Base-by-base conservation (phyloP, 306 rosid genomes). In the Parietaria judaica region DNA sequence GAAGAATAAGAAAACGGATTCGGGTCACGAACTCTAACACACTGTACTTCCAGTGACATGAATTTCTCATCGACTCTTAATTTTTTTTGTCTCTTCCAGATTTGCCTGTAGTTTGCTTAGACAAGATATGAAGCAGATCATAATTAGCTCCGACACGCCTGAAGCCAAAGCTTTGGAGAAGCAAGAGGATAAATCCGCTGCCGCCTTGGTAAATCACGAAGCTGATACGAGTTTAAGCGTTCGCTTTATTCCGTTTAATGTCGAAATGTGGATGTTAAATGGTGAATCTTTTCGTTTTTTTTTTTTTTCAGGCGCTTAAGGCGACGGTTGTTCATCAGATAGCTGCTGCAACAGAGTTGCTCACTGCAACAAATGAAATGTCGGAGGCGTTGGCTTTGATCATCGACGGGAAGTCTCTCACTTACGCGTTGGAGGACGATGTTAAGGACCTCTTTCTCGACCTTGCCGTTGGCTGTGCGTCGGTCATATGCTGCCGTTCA, bases 401-500 rank as follows among this genome's bases (percentile, higher is more conserved):
- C 72, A 94, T 94, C 70, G 99, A 88, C 67, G 99, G 99, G 58
- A 94, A 83, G 78, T 94, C 94, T 63, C 99, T 94, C 61, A 43
- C 94, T 51, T 74, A 84, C 75, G 99, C 97, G 46, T 66, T 94
- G 36, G 87, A 82, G 78, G 83, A 84, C 49, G 99, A 94, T 72
- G 83, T 81, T 46, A 84, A 88, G 77, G 83, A 94, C 71, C 52
- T 71, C 54, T 88, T 94, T 81, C 78, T 88, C 62, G 94, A 88
- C 70, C 87, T 94, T 65, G 96, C 97, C 10, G 66, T 88, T 63
- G 94, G 99, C 50, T 94, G 97, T 51, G 95, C 99, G 63, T 94
- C 99, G 36, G 97, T 94, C 47, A 88, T 94, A 72, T 94, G 99
- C 78, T 94, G 99, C 45, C 92, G 99, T 61, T 88, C 99, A 45